phyloP scores from a whole-genome alignment of 2,329 filamentous ascomycete genomes.

The Beauveria sp. region DNA sequence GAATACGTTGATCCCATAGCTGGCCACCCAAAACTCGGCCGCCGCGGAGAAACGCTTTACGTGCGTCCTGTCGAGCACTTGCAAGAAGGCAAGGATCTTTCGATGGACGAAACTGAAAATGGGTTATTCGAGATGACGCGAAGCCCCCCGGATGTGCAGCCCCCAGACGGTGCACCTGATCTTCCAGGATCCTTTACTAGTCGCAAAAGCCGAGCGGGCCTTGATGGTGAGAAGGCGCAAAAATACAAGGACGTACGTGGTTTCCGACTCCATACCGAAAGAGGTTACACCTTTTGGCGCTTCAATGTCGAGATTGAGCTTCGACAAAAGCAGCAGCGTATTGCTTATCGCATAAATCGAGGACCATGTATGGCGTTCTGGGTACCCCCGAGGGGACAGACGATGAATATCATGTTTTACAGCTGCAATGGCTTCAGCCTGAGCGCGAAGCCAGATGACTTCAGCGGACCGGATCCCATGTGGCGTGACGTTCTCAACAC shows the following conservation, averaged over 20 bases:
- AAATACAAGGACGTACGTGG: constrained; percentile 76
- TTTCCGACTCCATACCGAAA: constrained; percentile 73
- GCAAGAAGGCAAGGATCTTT: constrained; percentile 70
- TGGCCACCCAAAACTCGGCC: constrained; percentile 76
- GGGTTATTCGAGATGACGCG: constrained; percentile 70
- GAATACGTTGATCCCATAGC: constrained; percentile 87
- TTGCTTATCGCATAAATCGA: constrained; percentile 92
- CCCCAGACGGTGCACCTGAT: constrained; percentile 36
- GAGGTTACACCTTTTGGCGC: constrained; percentile 90
- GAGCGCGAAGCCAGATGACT: constrained; percentile 66
- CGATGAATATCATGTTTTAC: constrained; percentile 99
- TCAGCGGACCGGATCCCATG: constrained; percentile 89
- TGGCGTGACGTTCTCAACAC: constrained; percentile 94
- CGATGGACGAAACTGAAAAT: constrained; percentile 67
- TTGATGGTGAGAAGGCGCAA: constrained; percentile 73
- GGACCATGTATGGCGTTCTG: constrained; percentile 88
- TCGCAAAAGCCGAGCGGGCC: constrained; percentile 42
- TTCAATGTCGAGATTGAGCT: constrained; percentile 95
- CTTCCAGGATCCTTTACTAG: constrained; percentile 46
- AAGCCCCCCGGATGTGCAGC: constrained; percentile 40
- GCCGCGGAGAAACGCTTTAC: constrained; percentile 78
- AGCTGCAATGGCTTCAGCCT: constrained; percentile 94
- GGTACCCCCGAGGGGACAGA: constrained; percentile 75
- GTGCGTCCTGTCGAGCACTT: constrained; percentile 85
- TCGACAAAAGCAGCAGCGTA: constrained; percentile 65